Conservation (phyloP, 331 rosid species). For the Cydonia oblonga region DNA sequence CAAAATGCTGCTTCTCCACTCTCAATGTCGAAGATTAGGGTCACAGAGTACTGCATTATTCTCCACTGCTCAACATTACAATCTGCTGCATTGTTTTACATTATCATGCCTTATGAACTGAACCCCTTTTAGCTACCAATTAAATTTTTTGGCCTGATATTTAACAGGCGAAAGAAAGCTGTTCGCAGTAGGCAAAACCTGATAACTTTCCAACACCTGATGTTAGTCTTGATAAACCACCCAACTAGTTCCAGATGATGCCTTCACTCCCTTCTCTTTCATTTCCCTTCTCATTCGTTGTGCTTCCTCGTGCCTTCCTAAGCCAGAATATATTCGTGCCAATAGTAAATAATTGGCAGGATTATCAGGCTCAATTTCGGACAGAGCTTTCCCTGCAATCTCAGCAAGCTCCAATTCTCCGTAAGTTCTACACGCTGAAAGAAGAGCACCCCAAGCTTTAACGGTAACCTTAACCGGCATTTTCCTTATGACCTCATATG, state of each 20-base stretch:
- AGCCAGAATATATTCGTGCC: constrained; percentile 46
- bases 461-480: constrained; percentile 65
- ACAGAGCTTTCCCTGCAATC: constrained; percentile 50
- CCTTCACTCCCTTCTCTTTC: constrained; percentile 46
- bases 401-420: constrained; percentile 51
- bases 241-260: constrained; percentile 53
- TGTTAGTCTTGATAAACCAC: constrained; percentile 33
- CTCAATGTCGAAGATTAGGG: no score
- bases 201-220: neutral
- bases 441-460: constrained; percentile 67
- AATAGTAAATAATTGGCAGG: constrained; percentile 54
- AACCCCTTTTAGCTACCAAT: neutral
- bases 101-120: neutral
- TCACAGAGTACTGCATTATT: no score
- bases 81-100: neutral
- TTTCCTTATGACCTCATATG: constrained; percentile 36
- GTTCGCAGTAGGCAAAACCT: neutral
- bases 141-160: neutral
- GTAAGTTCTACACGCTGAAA: constrained; percentile 53
- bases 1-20: no score
- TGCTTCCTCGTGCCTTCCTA: constrained; percentile 47
- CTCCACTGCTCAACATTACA: neutral
- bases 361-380: constrained; percentile 56
- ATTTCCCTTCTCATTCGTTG: constrained; percentile 34
- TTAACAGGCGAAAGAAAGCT: neutral